Evolutionary conservation across 352 stramenopile genomes (phyloP).

Genomic region (Phytopythium montanum): DNA sequence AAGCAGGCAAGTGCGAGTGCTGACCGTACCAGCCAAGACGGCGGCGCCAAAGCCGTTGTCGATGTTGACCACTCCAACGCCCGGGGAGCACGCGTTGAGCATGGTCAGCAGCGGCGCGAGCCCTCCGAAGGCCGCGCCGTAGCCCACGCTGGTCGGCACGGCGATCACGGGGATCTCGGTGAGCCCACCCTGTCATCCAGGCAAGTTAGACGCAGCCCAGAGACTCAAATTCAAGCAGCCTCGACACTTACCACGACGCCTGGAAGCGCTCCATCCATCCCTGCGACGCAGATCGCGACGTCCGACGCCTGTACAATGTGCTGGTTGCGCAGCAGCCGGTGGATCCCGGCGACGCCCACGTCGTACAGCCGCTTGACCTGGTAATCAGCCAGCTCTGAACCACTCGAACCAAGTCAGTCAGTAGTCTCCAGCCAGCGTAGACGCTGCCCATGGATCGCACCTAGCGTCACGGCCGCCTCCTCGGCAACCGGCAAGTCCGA

Average conservation of each 20-base stretch:
- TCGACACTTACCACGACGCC: constrained; percentile 90
- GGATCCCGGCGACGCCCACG: constrained; percentile 93
- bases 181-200: constrained; percentile 56
- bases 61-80: constrained; percentile 99
- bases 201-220: not conserved
- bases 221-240: not conserved
- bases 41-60: constrained; percentile 98
- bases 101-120: constrained; percentile 96
- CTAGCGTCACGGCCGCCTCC: constrained; percentile 93
- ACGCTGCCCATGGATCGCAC: constrained; percentile 19
- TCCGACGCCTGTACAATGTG: constrained; percentile 83
- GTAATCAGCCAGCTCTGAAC: constrained; percentile 85
- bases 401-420: not conserved
- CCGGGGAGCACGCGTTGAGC: constrained; percentile 97
- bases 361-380: constrained; percentile 87
- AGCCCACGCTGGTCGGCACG: constrained; percentile 93
- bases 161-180: constrained; percentile 84
- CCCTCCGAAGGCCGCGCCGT: constrained; percentile 84
- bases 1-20: not conserved
- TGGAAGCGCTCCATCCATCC: constrained; percentile 97
- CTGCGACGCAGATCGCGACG: constrained; percentile 94
- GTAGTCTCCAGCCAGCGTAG: not conserved
- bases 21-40: constrained; percentile 84
- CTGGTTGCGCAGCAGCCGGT: constrained; percentile 88
- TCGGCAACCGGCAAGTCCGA: constrained; percentile 96